Conservation (phyloP, 2,329 filamentous ascomycete species). For the Elsinoe arachidis region DNA sequence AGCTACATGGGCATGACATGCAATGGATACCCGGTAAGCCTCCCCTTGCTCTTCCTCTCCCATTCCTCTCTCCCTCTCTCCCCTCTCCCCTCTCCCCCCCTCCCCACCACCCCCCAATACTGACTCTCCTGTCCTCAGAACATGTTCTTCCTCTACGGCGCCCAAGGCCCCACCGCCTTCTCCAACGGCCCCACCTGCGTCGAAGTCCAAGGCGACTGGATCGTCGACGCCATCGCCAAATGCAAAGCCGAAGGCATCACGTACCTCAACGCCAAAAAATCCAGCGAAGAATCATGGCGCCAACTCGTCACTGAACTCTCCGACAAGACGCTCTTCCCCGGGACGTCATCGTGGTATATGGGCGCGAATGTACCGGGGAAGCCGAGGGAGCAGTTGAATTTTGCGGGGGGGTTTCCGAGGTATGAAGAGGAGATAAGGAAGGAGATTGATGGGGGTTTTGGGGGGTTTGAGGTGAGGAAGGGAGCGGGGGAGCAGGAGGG, state of each 20-base stretch:
- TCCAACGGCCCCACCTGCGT: constrained; percentile 39
- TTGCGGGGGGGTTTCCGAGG: constrained; percentile 33
- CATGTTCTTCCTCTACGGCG: constrained; percentile 34
- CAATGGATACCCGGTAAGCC: constrained; percentile 28
- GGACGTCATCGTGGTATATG: constrained; percentile 37
- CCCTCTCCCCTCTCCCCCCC: neutral
- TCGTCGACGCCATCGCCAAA: constrained; percentile 35
- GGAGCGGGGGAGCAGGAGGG: neutral
- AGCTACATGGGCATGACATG: constrained; percentile 37
- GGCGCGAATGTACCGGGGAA: constrained; percentile 40
- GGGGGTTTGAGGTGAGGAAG: constrained; percentile 19
- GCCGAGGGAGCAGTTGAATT: constrained; percentile 37
- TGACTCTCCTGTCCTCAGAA: constrained; percentile 5
- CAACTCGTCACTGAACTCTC: constrained; percentile 32
- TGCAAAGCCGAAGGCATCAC: constrained; percentile 30
- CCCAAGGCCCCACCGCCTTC: constrained; percentile 40
- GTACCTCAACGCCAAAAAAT: constrained; percentile 33
- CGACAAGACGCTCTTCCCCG: constrained; percentile 35
- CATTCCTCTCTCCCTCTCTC: neutral
- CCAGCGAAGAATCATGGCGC: constrained; percentile 36
- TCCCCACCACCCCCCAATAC: neutral
- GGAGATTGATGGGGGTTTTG: constrained; percentile 26
- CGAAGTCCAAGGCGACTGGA: constrained; percentile 38
- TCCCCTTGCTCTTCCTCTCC: neutral
- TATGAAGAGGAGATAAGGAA: constrained; percentile 34